Evolutionary conservation across 2,329 filamentous ascomycete species (phyloP).

Genomic region (Aspergillus fumigatus): DNA sequence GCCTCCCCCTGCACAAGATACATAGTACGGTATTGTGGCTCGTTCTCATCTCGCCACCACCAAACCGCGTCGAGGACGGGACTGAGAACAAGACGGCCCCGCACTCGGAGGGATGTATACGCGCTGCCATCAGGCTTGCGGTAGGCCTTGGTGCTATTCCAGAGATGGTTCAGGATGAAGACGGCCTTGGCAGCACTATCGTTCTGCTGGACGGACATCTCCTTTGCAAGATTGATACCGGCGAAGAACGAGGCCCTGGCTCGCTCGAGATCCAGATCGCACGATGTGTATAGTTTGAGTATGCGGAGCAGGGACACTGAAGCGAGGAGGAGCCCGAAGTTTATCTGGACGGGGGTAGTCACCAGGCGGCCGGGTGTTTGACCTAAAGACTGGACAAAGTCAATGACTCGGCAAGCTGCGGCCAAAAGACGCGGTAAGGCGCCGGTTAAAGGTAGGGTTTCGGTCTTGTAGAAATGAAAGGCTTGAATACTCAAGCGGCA

Average conservation of each 20-base stretch:
- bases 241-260: conserved; percentile 33
- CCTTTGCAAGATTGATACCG: conserved; percentile 36
- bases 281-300: conserved; percentile 31
- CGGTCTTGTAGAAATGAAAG: conserved; percentile 35
- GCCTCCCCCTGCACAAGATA: conserved; percentile 10
- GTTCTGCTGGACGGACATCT: conserved; percentile 34
- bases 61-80: conserved; percentile 37
- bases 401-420: conserved; percentile 29
- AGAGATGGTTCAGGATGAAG: conserved; percentile 33
- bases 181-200: conserved; percentile 33
- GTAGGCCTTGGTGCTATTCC: conserved; percentile 40
- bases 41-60: conserved; percentile 44
- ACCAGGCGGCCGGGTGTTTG: conserved; percentile 17
- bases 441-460: conserved; percentile 21
- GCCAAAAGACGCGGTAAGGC: conserved; percentile 24
- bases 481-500: conserved; percentile 32
- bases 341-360: conserved; percentile 25
- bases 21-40: conserved; percentile 19
- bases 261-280: conserved; percentile 29
- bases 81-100: conserved; percentile 36
- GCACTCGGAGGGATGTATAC: conserved; percentile 33
- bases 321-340: conserved; percentile 28
- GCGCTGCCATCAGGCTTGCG: conserved; percentile 35
- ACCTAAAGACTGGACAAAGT: conserved; percentile 21
- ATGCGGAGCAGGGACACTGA: conserved; percentile 33